Evolutionary conservation across 257 asterid genomes (phyloP).

Genomic region (Capsicum baccatum): DNA sequence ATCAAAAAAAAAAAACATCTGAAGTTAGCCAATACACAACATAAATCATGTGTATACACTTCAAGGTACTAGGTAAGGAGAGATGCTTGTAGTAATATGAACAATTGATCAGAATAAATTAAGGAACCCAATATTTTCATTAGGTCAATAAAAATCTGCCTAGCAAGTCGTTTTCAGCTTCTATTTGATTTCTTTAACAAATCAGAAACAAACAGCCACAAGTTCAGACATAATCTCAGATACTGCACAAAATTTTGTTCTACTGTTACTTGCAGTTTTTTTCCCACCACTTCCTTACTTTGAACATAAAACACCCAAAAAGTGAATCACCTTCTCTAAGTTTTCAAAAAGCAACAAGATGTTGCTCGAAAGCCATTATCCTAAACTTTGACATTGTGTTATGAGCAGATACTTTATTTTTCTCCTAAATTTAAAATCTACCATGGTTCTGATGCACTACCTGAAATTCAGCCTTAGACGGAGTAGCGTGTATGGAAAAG

Average conservation of each 20-base stretch:
- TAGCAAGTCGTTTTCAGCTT: conserved; percentile 7
- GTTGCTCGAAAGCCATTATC: background rate
- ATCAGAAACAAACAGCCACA: background rate
- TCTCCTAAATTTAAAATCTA: conserved; percentile 13
- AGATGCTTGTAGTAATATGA: conserved; percentile 14
- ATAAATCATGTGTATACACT: conserved; percentile 10
- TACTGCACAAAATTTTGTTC: background rate
- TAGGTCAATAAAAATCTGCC: conserved; percentile 20
- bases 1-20: background rate
- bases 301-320: background rate
- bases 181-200: background rate
- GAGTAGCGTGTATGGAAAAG: background rate
- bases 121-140: conserved; percentile 11
- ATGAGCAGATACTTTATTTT: background rate
- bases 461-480: background rate
- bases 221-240: background rate
- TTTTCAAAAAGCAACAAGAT: conserved; percentile 5
- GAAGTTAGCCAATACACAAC: conserved; percentile 1
- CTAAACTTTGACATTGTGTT: background rate
- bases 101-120: conserved; percentile 14
- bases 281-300: conserved; percentile 9
- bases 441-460: background rate
- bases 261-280: background rate
- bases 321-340: conserved; percentile 9
- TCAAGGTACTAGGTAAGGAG: background rate